Base-by-base conservation (phyloP, 2,329 filamentous ascomycete species). In the Bipolaris bicolor region DNA sequence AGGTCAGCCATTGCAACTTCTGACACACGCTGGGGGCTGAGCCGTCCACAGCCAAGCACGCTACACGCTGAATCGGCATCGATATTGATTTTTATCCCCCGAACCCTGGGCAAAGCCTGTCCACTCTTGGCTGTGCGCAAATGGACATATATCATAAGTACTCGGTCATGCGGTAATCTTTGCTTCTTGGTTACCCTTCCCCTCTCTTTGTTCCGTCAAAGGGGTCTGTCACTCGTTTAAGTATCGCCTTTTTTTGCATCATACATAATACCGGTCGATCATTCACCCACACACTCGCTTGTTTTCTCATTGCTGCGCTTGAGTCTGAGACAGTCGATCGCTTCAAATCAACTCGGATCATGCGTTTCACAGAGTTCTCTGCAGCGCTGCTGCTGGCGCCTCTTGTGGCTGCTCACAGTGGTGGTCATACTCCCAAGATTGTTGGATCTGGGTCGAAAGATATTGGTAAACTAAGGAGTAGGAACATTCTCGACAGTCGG, bases 281-380 rank as follows among this genome's bases (percentile, higher is more conserved):
- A 26, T 33, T 46, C 40, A 16, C 13, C 24, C 50, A 60, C 16
- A 47, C 47, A 51, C 48, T 61, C 60, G 58, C 48, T 52, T 52
- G 53, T 43, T 29, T 13, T 24, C 10, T 22, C 33, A 15, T 51
- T n/a, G 31, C 24, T n/a, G 33, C 37, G 26, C 5, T 44, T 45
- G 2, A 49, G 22, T 33, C 24, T 26, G 9, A 20, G 11, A 26
- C 16, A 2, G 51, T 9, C 3, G 5, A 29, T 31, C 11, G 9
- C 5, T 48, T 20, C 13, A 13, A 10, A n/a, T 10, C 10, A 29
- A 39, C 29, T 26, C 26, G 29, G 34, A 65, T 52, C 41, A 76
- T 76, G 74, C 72, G 68, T 49, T 69, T 75, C 64, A 63, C 68
- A 22, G 65, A 66, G 26, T 37, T 73, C n/a, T 57, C 70, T 29